phyloP scores from a whole-genome alignment of 805 yeast species.

The Candida stauntonica region DNA sequence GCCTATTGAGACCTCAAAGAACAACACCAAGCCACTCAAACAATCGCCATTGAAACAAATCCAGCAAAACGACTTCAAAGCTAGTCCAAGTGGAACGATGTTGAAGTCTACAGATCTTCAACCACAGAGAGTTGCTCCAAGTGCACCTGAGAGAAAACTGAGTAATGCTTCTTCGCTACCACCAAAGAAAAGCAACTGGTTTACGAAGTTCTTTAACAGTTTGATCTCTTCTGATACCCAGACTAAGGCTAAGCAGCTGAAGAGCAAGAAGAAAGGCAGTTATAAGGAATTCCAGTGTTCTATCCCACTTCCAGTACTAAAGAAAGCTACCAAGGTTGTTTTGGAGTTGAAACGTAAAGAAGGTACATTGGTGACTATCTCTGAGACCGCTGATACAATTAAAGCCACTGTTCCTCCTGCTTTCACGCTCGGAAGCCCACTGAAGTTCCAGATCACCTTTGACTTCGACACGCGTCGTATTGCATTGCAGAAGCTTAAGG shows the following conservation, averaged over 20 bases:
- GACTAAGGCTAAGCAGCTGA: constrained; percentile 12
- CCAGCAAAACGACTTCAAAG: constrained; percentile 18
- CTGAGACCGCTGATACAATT: constrained; percentile 40
- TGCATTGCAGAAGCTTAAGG: constrained; percentile 40
- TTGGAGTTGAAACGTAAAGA: constrained; percentile 44
- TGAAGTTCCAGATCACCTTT: constrained; percentile 42
- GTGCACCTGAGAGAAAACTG: constrained; percentile 16
- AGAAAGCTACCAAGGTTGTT: constrained; percentile 32
- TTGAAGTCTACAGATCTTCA: constrained; percentile 6
- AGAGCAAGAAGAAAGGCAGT: constrained; percentile 7
- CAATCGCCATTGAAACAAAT: constrained; percentile 24
- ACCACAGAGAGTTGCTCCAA: constrained; percentile 23
- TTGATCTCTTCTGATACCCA: constrained; percentile 18
- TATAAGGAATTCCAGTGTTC: constrained; percentile 14
- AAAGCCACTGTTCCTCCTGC: constrained; percentile 45
- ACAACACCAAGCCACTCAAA: constrained; percentile 10
- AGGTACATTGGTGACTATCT: constrained; percentile 44
- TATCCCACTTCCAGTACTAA: constrained; percentile 20
- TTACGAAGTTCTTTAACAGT: constrained; percentile 34
- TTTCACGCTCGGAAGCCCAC: constrained; percentile 41
- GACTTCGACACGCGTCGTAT: constrained; percentile 36
- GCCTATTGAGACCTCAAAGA: constrained; percentile 3
- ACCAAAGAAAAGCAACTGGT: constrained; percentile 32
- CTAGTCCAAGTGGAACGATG: constrained; percentile 19
- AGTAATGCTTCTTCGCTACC: constrained; percentile 17